Base-by-base conservation (phyloP, 352 stramenopile species). In the Pilasporangium apinafurcum region DNA sequence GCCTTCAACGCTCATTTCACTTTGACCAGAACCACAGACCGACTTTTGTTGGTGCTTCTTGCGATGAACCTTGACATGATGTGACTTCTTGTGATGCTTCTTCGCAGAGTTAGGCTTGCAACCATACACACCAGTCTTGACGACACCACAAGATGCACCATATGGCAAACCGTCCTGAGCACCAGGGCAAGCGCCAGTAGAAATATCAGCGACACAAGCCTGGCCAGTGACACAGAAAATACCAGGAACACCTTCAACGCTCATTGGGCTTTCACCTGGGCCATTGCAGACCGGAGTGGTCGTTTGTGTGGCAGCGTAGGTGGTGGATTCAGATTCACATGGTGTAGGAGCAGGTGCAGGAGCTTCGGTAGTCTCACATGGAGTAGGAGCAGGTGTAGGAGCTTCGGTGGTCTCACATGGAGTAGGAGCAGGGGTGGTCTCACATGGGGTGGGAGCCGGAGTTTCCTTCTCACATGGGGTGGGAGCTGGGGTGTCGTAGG, bases 171-270 rank as follows among this genome's bases (percentile, higher is more conserved):
- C 47, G 4, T 22, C 8, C 44, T 62, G 53, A n/a, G 53, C 25
- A 3, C 41, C 44, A 16, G 58, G 58, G 21, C 58, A 64, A 25
- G 49, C 36, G 13, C 58, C 58, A 9, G 26, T 47, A 17, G 8
- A 38, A 18, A 54, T 30, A 26, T 45, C 10, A 18, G 21, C 44
- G 14, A 30, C 35, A 18, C 58, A 68, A 7, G 48, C 48, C 41
- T 57, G 44, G 14, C 51, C 48, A 16, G 35, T 21, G 14, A 62
- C 56, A 14, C 60, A 65, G 32, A 53, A 65, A 38, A 56, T 38
- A 1, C 48, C 42, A 16, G 58, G 22, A 9, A 54, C 43, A 12
- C 53, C 42, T 18, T 57, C 49, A 18, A 57, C 49, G 30, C 49
- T 57, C 41, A 57, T 52, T 18, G 37, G 34, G 6, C 27, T 28